These are phyloP conservation scores for Leccinum fallax DNA, from an alignment of 1,284 basidiomycete species.

Conservation along the genomic window DNA sequence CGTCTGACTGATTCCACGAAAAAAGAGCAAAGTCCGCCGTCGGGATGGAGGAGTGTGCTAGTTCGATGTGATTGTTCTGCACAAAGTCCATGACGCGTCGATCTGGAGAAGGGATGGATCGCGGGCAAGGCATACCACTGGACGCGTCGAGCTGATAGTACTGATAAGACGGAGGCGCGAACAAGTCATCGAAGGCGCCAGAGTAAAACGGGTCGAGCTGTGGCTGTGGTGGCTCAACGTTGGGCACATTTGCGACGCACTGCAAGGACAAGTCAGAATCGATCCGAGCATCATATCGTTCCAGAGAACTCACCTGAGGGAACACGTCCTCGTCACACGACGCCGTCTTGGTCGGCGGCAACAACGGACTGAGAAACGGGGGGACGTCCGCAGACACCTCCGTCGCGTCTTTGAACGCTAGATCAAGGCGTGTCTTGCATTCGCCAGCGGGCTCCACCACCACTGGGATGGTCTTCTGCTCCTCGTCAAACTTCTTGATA, in stretches of 20 bases:
- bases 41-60: neutral
- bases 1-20: constrained; percentile 28
- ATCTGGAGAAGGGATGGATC: neutral
- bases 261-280: constrained; percentile 9
- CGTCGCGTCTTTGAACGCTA: neutral
- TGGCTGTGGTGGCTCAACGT: constrained; percentile 4
- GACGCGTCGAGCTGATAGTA: constrained; percentile 3
- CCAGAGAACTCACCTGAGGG: constrained; percentile 18
- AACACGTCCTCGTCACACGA: neutral
- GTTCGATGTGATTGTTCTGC: constrained; percentile 3
- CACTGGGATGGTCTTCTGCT: neutral
- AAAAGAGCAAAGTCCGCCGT: constrained; percentile 17
- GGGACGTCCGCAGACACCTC: constrained; percentile 9
- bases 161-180: constrained; percentile 3
- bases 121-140: neutral
- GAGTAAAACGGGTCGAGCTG: neutral
- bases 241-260: constrained; percentile 2
- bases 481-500: constrained; percentile 40
- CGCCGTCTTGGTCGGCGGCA: constrained; percentile 30
- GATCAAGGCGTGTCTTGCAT: neutral
- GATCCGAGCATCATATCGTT: neutral
- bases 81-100: constrained; percentile 17
- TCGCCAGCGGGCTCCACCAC: neutral
- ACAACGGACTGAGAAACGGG: constrained; percentile 40
- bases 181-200: constrained; percentile 9